Conservation (phyloP, 2,329 filamentous ascomycete species). For the Harringtonia aguacate region DNA sequence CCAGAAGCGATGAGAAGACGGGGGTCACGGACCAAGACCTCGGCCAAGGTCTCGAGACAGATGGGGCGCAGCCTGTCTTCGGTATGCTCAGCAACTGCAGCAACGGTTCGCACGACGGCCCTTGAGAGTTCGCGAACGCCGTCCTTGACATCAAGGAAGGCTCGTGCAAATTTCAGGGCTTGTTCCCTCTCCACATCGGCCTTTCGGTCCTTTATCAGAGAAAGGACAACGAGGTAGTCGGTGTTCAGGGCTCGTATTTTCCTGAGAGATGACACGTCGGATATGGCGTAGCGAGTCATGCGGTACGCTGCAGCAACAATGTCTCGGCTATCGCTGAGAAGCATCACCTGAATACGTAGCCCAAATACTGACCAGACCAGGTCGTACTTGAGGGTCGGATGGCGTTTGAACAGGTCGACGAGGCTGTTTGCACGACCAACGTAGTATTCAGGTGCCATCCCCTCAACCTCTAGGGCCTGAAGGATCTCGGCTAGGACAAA, state of each 20-base stretch:
- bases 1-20: conserved; percentile 71
- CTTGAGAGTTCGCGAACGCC: conserved; percentile 81
- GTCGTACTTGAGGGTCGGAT: conserved; percentile 92
- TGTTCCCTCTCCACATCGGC: conserved; percentile 96
- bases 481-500: conserved; percentile 84
- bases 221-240: conserved; percentile 84
- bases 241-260: conserved; percentile 83
- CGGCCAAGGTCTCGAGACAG: conserved; percentile 83
- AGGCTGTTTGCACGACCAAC: conserved; percentile 84
- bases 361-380: conserved; percentile 94
- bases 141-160: conserved; percentile 91
- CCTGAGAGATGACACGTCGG: conserved; percentile 77
- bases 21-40: conserved; percentile 82
- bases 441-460: conserved; percentile 88
- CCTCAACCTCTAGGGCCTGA: conserved; percentile 78
- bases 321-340: conserved; percentile 89
- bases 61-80: conserved; percentile 84
- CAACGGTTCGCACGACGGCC: conserved; percentile 78
- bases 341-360: conserved; percentile 85
- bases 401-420: conserved; percentile 90
- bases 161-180: conserved; percentile 88
- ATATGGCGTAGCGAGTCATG: conserved; percentile 88
- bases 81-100: conserved; percentile 77
- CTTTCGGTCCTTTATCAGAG: conserved; percentile 89
- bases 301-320: conserved; percentile 92